Conservation (phyloP, 2,329 filamentous ascomycete species). For the Aspergillus oerlinghausenensis region DNA sequence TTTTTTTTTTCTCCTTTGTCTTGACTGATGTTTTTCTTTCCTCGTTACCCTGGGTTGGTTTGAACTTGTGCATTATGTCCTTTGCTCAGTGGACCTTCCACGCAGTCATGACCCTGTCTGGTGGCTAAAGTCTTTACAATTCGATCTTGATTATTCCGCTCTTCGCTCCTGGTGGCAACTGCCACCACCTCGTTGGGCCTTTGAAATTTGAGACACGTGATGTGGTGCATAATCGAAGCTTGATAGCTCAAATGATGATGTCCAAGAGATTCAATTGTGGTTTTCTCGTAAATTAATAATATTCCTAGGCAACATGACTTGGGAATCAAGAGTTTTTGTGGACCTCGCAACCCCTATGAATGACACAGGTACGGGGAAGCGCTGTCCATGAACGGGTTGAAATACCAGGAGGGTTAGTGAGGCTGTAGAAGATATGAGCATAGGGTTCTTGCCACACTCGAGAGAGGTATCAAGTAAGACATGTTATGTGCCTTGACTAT, state of each 20-base stretch:
- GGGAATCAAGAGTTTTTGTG: too few species aligned
- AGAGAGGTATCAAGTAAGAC: background rate
- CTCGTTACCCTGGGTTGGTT: conserved; percentile 20
- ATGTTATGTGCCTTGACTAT: background rate
- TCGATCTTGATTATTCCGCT: background rate
- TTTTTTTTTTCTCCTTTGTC: conserved; percentile 5
- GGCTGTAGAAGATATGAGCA: too few species aligned
- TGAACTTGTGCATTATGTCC: conserved; percentile 18
- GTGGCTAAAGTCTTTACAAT: conserved; percentile 12
- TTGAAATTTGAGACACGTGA: background rate
- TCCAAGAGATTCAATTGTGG: background rate
- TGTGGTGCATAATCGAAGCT: background rate
- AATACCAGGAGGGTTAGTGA: background rate
- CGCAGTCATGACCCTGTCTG: conserved; percentile 7
- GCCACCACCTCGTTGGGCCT: background rate
- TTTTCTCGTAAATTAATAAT: background rate
- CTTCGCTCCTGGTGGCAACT: background rate
- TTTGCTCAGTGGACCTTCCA: conserved; percentile 3
- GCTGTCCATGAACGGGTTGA: background rate
- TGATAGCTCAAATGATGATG: background rate
- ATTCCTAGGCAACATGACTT: background rate
- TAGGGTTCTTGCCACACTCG: background rate
- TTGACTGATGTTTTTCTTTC: conserved; percentile 13
- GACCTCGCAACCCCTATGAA: background rate
- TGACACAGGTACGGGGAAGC: background rate